A percentile compares a stretch with the other conserved stretches of the same genome.
Evolutionary conservation across 1,139 yeast genomes (phyloP).

Genomic region (Arxiozyma bovina): DNA sequence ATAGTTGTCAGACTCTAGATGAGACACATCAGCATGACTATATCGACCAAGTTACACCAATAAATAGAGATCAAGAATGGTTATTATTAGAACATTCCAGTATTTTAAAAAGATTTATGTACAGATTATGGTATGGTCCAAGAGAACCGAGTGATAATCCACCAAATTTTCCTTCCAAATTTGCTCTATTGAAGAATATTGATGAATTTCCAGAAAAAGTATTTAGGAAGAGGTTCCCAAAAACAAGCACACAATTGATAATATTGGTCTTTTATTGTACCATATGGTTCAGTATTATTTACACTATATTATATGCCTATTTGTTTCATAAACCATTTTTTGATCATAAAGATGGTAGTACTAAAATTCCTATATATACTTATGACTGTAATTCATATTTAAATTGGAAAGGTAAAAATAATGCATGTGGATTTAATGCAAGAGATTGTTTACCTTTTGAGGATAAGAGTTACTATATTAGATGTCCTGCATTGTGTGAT

Average conservation of each 20-base stretch:
- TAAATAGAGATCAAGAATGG: conserved; percentile 31
- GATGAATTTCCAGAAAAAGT: conserved; percentile 39
- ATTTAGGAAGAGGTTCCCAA: conserved; percentile 32
- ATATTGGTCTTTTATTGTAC: conserved; percentile 35
- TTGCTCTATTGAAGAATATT: conserved; percentile 25
- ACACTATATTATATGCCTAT: conserved; percentile 22
- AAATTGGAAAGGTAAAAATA: conserved; percentile 66
- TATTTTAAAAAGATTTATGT: conserved; percentile 12
- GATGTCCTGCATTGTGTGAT: conserved; percentile 88
- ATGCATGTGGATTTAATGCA: conserved; percentile 68
- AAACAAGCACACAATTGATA: conserved; percentile 24
- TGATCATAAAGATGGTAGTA: conserved; percentile 14
- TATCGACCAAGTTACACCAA: not conserved
- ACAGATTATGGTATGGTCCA: conserved; percentile 47
- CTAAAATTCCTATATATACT: conserved; percentile 25
- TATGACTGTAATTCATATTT: conserved; percentile 43
- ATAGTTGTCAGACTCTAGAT: not conserved
- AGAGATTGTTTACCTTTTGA: conserved; percentile 43
- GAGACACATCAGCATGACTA: not conserved
- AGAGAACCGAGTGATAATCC: conserved; percentile 40
- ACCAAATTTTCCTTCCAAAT: conserved; percentile 31
- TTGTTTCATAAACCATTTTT: conserved; percentile 25
- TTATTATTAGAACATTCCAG: conserved; percentile 36
- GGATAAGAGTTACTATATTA: conserved; percentile 44
- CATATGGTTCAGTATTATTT: conserved; percentile 25